Evolutionary conservation across 1,284 basidiomycete species (phyloP), one percentile per base, ranked within the genome.

Genomic region (Prillingera fragicola): DNA sequence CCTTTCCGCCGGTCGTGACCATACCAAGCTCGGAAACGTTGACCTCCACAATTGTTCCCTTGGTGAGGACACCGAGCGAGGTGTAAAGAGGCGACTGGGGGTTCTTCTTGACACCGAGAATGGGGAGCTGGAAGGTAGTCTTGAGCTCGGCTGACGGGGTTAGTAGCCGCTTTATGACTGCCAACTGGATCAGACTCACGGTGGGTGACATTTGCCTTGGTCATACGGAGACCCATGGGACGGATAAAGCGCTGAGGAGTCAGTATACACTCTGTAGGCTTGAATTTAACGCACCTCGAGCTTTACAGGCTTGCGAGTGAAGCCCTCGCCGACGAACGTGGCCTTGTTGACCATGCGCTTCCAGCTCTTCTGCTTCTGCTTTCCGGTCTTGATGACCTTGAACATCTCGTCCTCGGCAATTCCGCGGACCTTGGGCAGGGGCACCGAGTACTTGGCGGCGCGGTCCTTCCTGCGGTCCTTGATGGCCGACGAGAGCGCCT

Each of bases 351-450:
- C 89, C 94, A 99, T 97, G 57, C 95, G 81, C 76, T 99, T 99
- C 95, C 95, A 99, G 21, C 85, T 81, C 74, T 98, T 99, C 68
- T 80, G 82, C 76, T 94, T 97, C 67, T 82, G 86, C 78, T 97
- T 97, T 45, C 95, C 95, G 0, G 94, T 94, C 77, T 92, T 89
- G 79, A 99, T 80, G 26, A 98, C 95, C 78, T 95, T 97, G 80
- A 99, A 99, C 81, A 94, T 95, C 77, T 99, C 95, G 64, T 98
- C 95, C 71, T 99, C 95, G 15, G 94, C 92, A 59, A 99, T 97
- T 34, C 95, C 95, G 45, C 94, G 78, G 41, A 99, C 95, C 72
- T 94, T 95, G 38, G 95, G 94, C 52, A 98, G 68, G 3, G 94
- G 95, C 2, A 99, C 95, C 21, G 90, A 83, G 74, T 90, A 99